Conservation (phyloP, 148 eudicot species). For the Fallopia convolvulus region DNA sequence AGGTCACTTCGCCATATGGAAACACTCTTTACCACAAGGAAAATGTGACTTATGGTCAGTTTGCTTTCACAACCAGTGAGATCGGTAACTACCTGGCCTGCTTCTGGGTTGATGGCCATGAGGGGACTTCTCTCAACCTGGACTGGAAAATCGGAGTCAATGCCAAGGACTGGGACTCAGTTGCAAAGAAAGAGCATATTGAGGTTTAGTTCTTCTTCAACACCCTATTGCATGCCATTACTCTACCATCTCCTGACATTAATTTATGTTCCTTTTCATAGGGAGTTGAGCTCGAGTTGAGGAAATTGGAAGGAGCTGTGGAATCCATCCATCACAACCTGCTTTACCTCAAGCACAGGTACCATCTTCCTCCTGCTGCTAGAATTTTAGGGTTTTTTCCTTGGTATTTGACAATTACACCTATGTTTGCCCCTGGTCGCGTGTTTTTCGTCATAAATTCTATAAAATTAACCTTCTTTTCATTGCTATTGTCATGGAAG, state of each 20-base stretch:
- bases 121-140: conserved; percentile 39
- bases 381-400: neutral
- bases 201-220: conserved; percentile 10
- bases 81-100: conserved; percentile 60
- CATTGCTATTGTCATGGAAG: neutral
- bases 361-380: conserved; percentile 5
- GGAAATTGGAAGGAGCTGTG: conserved; percentile 64
- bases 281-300: conserved; percentile 81
- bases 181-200: conserved; percentile 69
- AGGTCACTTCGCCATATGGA: conserved; percentile 66
- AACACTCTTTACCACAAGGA: conserved; percentile 47
- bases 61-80: conserved; percentile 62
- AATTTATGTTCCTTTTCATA: conserved; percentile 11
- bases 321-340: conserved; percentile 59
- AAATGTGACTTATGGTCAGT: conserved; percentile 59
- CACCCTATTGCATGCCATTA: neutral
- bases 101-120: conserved; percentile 47
- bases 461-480: neutral
- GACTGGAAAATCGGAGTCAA: conserved; percentile 73
- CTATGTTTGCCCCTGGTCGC: neutral
- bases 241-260: neutral
- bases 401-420: neutral
- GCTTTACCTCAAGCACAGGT: conserved; percentile 47
- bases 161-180: conserved; percentile 78
- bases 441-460: neutral